Base-by-base conservation (phyloP, 495 filamentous ascomycete genomes). In the Xylaria acuta region DNA sequence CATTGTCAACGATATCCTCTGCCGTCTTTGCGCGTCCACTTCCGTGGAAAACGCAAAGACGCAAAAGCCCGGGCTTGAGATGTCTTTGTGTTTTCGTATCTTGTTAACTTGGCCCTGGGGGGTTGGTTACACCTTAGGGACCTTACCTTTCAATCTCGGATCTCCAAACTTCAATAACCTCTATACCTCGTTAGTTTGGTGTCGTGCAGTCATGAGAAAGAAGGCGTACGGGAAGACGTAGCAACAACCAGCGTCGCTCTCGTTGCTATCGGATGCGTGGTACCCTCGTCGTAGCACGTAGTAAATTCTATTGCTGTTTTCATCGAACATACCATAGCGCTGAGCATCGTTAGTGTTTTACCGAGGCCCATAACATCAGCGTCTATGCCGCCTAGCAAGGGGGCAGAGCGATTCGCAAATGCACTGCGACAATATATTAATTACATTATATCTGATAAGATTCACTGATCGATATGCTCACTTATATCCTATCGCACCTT, bases 291-390 rank as follows among this genome's bases (percentile, higher is more conserved):
- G 9, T n/a, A 60, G 32, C 8, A 58, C 16, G 12, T 34, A 32
- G 6, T 3, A 25, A 51, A 66, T 8, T 66, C 64, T 20, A 3
- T 30, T n/a, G 64, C 41, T 11, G 5, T 5, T n/a, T 36, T 16
- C 25, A 66, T 66, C 25, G 64, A 27, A 11, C 64, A 51, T 6
- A 66, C 25, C 8, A 66, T 66, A 51, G 64, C 25, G 18, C 41
- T 51, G 1, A 66, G 64, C 64, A 66, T 66, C 25, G 64, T 66
- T 5, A 66, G 18, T 9, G 64, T 66, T 18, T 66, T 66, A 5
- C 64, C 64, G 14, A 66, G 64, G 1, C 64, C 64, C 64, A 66
- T 66, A 1, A 32, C 64, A n/a, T 66, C 64, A 2, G 64, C 64
- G 11, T 38, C 14, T 14, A 66, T 66, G 16, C 64, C 64, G 25